Conservation (phyloP, 1,139 yeast species). For the Geotrichum fermentans region DNA sequence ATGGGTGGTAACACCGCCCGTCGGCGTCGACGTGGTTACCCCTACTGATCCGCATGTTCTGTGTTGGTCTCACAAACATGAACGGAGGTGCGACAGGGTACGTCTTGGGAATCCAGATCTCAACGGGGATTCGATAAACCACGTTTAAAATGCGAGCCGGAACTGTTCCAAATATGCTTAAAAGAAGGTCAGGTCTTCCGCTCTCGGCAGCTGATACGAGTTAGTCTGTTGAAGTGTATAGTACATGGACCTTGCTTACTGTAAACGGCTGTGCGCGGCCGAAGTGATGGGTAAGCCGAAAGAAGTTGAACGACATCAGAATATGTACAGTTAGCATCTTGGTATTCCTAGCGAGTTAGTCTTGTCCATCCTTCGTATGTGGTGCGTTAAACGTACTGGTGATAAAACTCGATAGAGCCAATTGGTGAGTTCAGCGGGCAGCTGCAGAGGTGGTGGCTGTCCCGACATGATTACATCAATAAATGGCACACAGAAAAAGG, state of each 20-base stretch:
- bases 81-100: conserved; percentile 66
- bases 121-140: conserved; percentile 51
- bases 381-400: conserved; percentile 8
- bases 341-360: conserved; percentile 13
- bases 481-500: too few relatives aligned
- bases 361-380: too few relatives aligned
- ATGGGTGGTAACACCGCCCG: conserved; percentile 71
- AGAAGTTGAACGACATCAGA: conserved; percentile 11
- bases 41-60: conserved; percentile 49
- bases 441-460: conserved; percentile 5
- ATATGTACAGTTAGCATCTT: conserved; percentile 12
- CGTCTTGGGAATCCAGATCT: conserved; percentile 69
- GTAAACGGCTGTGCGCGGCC: conserved; percentile 67
- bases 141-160: conserved; percentile 37
- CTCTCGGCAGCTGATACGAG: conserved; percentile 40
- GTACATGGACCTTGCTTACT: conserved; percentile 30
- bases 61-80: conserved; percentile 53
- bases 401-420: conserved; percentile 15
- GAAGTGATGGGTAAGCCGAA: conserved; percentile 46
- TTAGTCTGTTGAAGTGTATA: background rate
- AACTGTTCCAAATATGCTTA: conserved; percentile 60
- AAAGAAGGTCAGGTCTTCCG: conserved; percentile 57
- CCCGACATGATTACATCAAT: background rate
- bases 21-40: conserved; percentile 68
- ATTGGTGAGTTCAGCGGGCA: conserved; percentile 11